Evolutionary conservation across 2,329 filamentous ascomycete species (phyloP), one percentile per base, ranked within the genome.

Genomic region (Pseudophaeomoniella oleicola): DNA sequence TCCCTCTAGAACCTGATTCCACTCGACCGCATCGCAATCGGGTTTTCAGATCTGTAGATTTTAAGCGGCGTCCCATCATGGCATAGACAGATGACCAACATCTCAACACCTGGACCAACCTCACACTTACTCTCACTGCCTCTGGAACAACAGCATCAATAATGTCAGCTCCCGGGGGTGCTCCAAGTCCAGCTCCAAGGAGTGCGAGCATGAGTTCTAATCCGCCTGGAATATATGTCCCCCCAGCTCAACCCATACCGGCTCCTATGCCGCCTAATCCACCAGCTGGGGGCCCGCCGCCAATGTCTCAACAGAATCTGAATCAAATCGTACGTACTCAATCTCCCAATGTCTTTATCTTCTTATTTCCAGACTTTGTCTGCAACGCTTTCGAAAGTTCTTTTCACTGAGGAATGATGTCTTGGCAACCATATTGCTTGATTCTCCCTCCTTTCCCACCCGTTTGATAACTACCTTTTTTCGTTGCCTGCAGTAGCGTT

Each of bases 291-390:
- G 34, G 42, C 38, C 34, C 37, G 12, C 30, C 29, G 17, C 22
- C 15, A 35, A 78, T 85, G 60, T 85, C 81, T 2, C 85, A 88
- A 44, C 84, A 92, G 50, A 93, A 94, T 53, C 60, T 94, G 2
- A 96, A 96, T 50, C 86, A 94, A 49, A 96, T 96, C 59, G 88
- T 94, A 71, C 72, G 87, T 67, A 32, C 35, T 30, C 11, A 22
- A 34, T 40, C n/a, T n/a, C n/a, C n/a, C n/a, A n/a, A n/a, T n/a
- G n/a, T n/a, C n/a, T n/a, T n/a, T n/a, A n/a, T n/a, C n/a, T n/a
- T n/a, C n/a, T n/a, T n/a, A n/a, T n/a, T n/a, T n/a, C n/a, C n/a
- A n/a, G n/a, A n/a, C n/a, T n/a, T n/a, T n/a, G n/a, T n/a, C n/a
- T n/a, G n/a, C n/a, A n/a, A n/a, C n/a, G n/a, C n/a, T n/a, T n/a